These are phyloP conservation scores for Penicillium sp. DNA, from an alignment of 2,329 filamentous ascomycete species.

Conservation along the genomic window DNA sequence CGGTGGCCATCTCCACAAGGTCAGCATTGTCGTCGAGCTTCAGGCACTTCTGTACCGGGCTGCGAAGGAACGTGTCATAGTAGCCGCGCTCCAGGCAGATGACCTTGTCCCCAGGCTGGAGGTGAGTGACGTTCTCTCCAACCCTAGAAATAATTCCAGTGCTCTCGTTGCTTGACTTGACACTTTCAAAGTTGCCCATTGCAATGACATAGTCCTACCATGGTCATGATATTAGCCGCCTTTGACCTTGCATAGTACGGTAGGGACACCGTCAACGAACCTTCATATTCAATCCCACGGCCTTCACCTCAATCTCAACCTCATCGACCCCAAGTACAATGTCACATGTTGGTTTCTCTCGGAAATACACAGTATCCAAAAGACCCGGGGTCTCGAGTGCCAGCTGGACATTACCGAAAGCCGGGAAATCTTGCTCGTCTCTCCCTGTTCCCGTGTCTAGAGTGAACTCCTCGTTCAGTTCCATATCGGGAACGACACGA, in stretches of 20 bases:
- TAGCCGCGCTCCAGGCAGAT: slow-evolving; percentile 1
- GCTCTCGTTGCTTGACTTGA: slow-evolving; percentile 12
- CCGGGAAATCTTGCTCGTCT: not conserved
- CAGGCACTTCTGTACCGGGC: not conserved
- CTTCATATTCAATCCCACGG: slow-evolving; percentile 1
- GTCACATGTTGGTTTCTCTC: not conserved
- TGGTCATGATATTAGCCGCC: slow-evolving; percentile 14
- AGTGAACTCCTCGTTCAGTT: not conserved
- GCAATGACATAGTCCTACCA: slow-evolving; percentile 30
- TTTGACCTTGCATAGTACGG: too few relatives aligned
- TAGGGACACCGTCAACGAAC: slow-evolving; percentile 23
- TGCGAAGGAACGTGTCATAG: not conserved
- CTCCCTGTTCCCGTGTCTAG: not conserved
- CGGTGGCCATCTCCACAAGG: not conserved
- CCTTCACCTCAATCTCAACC: not conserved
- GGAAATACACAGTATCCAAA: not conserved
- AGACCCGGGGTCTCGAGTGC: not conserved
- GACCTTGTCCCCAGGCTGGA: slow-evolving; percentile 6
- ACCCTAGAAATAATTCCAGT: slow-evolving; percentile 7
- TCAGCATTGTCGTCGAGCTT: slow-evolving; percentile 3
- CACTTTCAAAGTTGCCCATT: slow-evolving; percentile 13
- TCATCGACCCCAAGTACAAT: not conserved
- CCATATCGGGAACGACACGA: not conserved
- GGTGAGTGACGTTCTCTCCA: not conserved
- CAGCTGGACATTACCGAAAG: not conserved